Conservation (phyloP, 768 basidiomycete species). For the Epithele typhae region DNA sequence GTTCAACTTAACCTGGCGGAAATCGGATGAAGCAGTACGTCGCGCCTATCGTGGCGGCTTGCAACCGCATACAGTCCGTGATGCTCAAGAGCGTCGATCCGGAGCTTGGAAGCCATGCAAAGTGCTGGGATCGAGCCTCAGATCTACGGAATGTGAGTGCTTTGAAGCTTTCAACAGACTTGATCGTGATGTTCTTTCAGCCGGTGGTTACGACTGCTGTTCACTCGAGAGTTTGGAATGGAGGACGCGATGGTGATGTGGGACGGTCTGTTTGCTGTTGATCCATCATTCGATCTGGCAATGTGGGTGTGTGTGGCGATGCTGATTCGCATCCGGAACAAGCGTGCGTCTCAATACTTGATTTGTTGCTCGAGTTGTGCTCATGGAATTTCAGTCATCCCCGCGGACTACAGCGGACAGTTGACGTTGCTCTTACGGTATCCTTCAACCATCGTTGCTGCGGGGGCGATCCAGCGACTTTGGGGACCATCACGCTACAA, state of each 20-base stretch:
- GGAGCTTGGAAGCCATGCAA: slow-evolving; percentile 65
- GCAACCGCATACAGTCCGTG: slow-evolving; percentile 72
- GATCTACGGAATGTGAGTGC: slow-evolving; percentile 89
- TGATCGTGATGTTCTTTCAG: slow-evolving; percentile 31
- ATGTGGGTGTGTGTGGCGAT: slow-evolving; percentile 92
- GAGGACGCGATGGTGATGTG: slow-evolving; percentile 81
- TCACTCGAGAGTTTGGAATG: slow-evolving; percentile 89
- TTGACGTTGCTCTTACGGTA: slow-evolving; percentile 85
- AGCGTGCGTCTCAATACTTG: slow-evolving; percentile 48
- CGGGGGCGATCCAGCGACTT: slow-evolving; percentile 14
- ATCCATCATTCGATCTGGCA: slow-evolving; percentile 71
- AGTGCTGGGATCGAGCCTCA: slow-evolving; percentile 88
- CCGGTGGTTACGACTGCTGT: slow-evolving; percentile 90
- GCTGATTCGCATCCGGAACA: slow-evolving; percentile 90
- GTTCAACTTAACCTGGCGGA: slow-evolving; percentile 38
- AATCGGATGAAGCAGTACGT: slow-evolving; percentile 51
- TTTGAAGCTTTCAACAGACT: neutral
- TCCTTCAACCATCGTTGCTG: slow-evolving; percentile 46
- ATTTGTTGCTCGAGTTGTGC: neutral
- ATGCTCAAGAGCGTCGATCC: slow-evolving; percentile 79
- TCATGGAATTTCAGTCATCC: slow-evolving; percentile 54
- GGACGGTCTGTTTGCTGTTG: slow-evolving; percentile 93
- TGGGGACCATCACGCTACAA: slow-evolving; percentile 52
- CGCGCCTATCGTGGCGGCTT: slow-evolving; percentile 82
- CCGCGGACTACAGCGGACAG: slow-evolving; percentile 82